These are phyloP conservation scores for Dittrichia graveolens DNA, from an alignment of 129 eudicot genomes.

Conservation along the genomic window DNA sequence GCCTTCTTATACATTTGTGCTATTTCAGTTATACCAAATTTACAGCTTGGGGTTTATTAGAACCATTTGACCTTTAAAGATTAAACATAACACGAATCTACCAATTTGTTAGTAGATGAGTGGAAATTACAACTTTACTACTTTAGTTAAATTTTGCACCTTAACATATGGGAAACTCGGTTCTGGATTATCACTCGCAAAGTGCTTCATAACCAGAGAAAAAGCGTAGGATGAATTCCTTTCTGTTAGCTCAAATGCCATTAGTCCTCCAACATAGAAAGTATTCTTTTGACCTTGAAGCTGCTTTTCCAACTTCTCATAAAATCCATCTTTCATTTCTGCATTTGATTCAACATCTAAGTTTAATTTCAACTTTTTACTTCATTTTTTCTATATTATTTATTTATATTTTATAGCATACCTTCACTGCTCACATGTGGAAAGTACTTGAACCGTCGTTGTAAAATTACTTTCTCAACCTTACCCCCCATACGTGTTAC, in stretches of 20 bases:
- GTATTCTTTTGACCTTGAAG: constrained; percentile 49
- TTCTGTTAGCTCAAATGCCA: constrained; percentile 58
- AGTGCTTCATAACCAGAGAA: constrained; percentile 44
- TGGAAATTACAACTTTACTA: neutral
- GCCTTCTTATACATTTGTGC: too few relatives aligned
- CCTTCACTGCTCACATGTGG: constrained; percentile 49
- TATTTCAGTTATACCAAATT: too few relatives aligned
- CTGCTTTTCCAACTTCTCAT: constrained; percentile 46
- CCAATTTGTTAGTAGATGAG: neutral
- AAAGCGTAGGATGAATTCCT: constrained; percentile 49
- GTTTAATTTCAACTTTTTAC: too few relatives aligned
- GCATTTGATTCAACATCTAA: neutral
- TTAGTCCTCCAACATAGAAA: constrained; percentile 48
- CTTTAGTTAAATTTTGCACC: constrained; percentile 32
- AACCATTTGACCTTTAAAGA: too few relatives aligned
- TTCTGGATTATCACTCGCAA: constrained; percentile 33
- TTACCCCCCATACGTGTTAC: constrained; percentile 42
- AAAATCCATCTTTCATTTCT: constrained; percentile 58
- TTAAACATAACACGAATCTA: neutral
- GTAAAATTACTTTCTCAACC: constrained; percentile 40
- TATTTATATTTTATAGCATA: constrained; percentile 9
- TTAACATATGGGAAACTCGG: constrained; percentile 47
- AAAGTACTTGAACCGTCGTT: constrained; percentile 50
- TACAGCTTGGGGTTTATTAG: too few relatives aligned
- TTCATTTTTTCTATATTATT: neutral